These are phyloP conservation scores for Rugonectria rugulosa DNA, from an alignment of 2,329 filamentous ascomycete genomes.

Conservation along the genomic window DNA sequence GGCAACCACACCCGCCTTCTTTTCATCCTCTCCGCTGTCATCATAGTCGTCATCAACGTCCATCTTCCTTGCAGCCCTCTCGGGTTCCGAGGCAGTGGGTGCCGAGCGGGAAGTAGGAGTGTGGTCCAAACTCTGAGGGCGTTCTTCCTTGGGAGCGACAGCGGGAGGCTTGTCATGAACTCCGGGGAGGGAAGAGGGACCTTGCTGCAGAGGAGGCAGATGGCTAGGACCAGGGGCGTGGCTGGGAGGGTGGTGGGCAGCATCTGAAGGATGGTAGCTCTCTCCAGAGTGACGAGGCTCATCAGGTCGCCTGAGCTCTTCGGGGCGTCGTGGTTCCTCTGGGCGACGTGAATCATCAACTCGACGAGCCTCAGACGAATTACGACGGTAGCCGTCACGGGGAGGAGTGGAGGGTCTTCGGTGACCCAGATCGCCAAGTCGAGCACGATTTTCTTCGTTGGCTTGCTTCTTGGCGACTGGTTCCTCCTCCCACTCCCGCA, in stretches of 20 bases:
- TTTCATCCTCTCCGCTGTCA: conserved; percentile 89
- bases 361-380: conserved; percentile 75
- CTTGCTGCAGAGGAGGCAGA: conserved; percentile 70
- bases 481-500: conserved; percentile 93
- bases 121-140: conserved; percentile 50
- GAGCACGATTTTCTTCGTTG: conserved; percentile 86
- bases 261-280: conserved; percentile 90
- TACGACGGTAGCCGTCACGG: conserved; percentile 74
- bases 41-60: conserved; percentile 98
- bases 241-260: conserved; percentile 76
- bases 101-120: conserved; percentile 54
- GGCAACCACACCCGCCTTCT: conserved; percentile 58
- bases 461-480: conserved; percentile 81
- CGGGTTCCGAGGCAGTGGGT: conserved; percentile 70
- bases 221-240: conserved; percentile 62
- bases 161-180: conserved; percentile 57
- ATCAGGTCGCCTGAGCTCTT: conserved; percentile 63
- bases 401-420: conserved; percentile 81
- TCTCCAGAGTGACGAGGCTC: conserved; percentile 76
- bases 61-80: conserved; percentile 88
- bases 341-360: conserved; percentile 69
- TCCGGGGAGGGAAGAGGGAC: conserved; percentile 61
- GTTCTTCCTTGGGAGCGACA: conserved; percentile 65
- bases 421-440: conserved; percentile 83
- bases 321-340: conserved; percentile 68